Base-by-base conservation (phyloP, 2,329 filamentous ascomycete species). In the Scytalidium sp. region DNA sequence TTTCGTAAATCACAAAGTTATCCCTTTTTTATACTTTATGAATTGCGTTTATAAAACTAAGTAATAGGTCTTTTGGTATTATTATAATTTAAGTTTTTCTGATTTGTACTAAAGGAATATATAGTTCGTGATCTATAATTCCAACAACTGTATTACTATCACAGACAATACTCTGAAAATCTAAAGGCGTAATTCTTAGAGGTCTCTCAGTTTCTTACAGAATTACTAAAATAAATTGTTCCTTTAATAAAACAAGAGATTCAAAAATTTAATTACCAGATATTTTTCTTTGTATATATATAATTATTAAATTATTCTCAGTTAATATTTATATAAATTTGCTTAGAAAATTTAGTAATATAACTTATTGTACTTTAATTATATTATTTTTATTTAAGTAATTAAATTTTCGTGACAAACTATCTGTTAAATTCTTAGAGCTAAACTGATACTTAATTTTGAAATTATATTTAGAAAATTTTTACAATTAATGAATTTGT, bases 21-120 rank as follows among this genome's bases (percentile, higher is more conserved):
- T 21, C n/a, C 17, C 17, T 41, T 41, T 43, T 10, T 47, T 47
- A 47, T 19, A 43, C 21, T 11, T 48, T 13, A 19, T 44, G 41
- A 25, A 17, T 17, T 8, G 9, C 21, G 19, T 19, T 41, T 20
- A 41, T 21, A 6, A 42, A 43, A 41, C 20, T n/a, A 8, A 43
- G 29, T 22, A 22, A 17, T 23, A 25, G 23, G 17, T 43, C 19
- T 21, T 41, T 11, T 41, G 20, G 21, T 44, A 13, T 40, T 29
- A 29, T 29, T 29, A 29, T 13, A 29, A 13, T 8, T 29, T 29
- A 8, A 29, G 13, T 13, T 13, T 29, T 29, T 8, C 13, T 29
- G 13, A 29, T 29, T 29, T 29, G 7, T 13, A 7, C 13, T 29
- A 29, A 29, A 29, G 13, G 13, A 13, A 29, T 13, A 13, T 7